Evolutionary conservation across 176 grass and related monocot genomes (phyloP), one percentile per base, ranked within the genome.

Genomic region (Panicum miliaceum): DNA sequence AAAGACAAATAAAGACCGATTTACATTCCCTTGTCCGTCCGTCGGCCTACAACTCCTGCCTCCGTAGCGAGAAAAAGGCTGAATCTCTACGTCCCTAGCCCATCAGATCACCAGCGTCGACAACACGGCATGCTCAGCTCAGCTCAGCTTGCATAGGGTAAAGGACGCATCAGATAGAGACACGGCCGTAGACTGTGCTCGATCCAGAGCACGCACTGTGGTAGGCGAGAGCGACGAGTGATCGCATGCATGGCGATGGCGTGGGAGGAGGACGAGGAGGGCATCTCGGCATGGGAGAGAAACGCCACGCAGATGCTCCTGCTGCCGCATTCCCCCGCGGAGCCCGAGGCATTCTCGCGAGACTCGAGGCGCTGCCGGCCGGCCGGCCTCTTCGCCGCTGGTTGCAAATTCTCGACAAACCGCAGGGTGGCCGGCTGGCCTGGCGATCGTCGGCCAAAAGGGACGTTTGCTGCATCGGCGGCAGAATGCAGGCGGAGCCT

Each of bases 151-250:
- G 9, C 19, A 58, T 37, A 66, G 34, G 14, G 37, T 66, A 22
- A n/a, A n/a, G 64, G n/a, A 56, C 64, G 64, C 25, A 32, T 32
- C 29, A 43, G 3, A 72, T 12, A 46, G 64, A 48, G 75, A 71
- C 73, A 22, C 12, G 20, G 29, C 29, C 41, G 12, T 78, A 47
- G 40, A 7, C 68, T 36, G 18, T 10, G 45, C 37, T 67, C 53
- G 48, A 66, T 41, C 53, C 8, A 42, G 8, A 42, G 41, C 41
- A 8, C 1, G 56, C 23, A 26, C 11, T 41, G 11, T 41, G 52
- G 60, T 48, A 68, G n/a, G 3, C 68, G 80, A 82, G 73, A 88
- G 80, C 80, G 86, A 78, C 86, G 73, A 88, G 64, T 71, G 86
- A 88, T 83, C 54, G 73, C 79, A 61, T 76, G 62, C 27, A 56